Percentiles rank a stretch among this genome's conserved stretches.
These are phyloP conservation scores for Tolypocladium tropicale DNA, from an alignment of 2,329 filamentous ascomycete species.

Conservation along the genomic window DNA sequence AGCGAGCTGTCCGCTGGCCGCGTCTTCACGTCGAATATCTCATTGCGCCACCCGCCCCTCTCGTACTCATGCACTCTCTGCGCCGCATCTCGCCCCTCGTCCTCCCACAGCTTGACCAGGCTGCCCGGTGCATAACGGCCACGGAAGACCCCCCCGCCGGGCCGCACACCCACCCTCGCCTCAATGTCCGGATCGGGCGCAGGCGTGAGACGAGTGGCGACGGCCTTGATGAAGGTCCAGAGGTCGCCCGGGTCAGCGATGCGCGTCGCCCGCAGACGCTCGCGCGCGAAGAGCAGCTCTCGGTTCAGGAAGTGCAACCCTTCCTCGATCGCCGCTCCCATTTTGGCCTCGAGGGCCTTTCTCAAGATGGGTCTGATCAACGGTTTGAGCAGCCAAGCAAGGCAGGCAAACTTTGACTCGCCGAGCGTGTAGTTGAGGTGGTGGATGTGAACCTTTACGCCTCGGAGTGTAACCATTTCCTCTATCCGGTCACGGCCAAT, in stretches of 20 bases:
- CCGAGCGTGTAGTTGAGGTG: constrained; percentile 72
- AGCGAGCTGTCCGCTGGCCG: constrained; percentile 5
- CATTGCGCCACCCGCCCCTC: constrained; percentile 69
- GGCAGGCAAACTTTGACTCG: constrained; percentile 63
- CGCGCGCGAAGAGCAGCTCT: constrained; percentile 77
- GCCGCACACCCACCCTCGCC: constrained; percentile 58
- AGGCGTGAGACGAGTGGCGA: constrained; percentile 65
- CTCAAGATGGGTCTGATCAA: constrained; percentile 72
- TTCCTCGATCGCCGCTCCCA: constrained; percentile 61
- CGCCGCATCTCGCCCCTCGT: constrained; percentile 59
- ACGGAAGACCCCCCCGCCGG: constrained; percentile 55
- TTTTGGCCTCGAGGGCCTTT: constrained; percentile 67
- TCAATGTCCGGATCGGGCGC: constrained; percentile 69
- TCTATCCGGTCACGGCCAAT: constrained; percentile 70
- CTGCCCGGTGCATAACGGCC: constrained; percentile 84
- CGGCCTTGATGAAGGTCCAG: constrained; percentile 71
- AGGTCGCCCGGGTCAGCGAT: constrained; percentile 72
- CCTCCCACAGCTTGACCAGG: constrained; percentile 80
- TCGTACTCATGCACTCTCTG: constrained; percentile 69
- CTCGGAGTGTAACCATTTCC: constrained; percentile 66
- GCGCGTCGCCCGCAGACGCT: constrained; percentile 74
- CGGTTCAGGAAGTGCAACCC: constrained; percentile 66
- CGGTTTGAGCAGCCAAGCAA: constrained; percentile 78
- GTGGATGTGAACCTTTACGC: constrained; percentile 73
- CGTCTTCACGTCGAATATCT: constrained; percentile 57